Evolutionary conservation across 164 flowering plant species (phyloP).

Genomic region (Nymphaea colorata): DNA sequence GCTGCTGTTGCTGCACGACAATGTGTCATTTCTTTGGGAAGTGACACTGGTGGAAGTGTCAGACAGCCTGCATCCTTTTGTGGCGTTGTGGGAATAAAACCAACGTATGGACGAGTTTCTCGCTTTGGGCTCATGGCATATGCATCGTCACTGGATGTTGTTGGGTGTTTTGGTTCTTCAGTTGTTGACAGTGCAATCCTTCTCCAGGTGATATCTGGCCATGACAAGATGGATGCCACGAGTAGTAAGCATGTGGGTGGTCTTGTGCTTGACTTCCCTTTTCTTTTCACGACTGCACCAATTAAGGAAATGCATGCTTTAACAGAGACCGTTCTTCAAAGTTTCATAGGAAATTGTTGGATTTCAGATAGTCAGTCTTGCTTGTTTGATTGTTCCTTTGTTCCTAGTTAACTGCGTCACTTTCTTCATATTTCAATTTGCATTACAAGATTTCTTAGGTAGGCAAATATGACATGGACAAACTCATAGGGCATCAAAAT

Average conservation of each 20-base stretch:
- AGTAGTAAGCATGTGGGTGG: conserved; percentile 63
- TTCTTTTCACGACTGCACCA: too few relatives aligned
- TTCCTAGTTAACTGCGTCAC: too few relatives aligned
- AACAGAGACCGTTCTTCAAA: too few relatives aligned
- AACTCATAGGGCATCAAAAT: too few relatives aligned
- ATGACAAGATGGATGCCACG: conserved; percentile 81
- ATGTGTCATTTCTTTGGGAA: conserved; percentile 82
- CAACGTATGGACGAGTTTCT: conserved; percentile 95
- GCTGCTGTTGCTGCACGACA: conserved; percentile 98
- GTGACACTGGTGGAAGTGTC: conserved; percentile 98
- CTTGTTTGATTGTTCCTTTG: too few relatives aligned
- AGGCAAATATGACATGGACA: too few relatives aligned
- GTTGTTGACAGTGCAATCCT: conserved; percentile 86
- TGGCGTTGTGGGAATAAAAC: conserved; percentile 96
- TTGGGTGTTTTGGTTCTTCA: conserved; percentile 90
- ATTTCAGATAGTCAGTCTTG: too few relatives aligned
- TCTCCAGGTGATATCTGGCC: conserved; percentile 73
- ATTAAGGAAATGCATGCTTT: too few relatives aligned
- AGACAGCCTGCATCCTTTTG: conserved; percentile 99
- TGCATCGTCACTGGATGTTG: conserved; percentile 93
- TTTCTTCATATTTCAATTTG: too few relatives aligned
- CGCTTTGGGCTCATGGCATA: conserved; percentile 98
- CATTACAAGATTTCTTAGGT: too few relatives aligned
- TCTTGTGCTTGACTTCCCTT: neutral
- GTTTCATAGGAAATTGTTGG: too few relatives aligned